These are phyloP conservation scores for Lactarius hengduanensis DNA, from an alignment of 768 basidiomycete genomes.

Conservation along the genomic window DNA sequence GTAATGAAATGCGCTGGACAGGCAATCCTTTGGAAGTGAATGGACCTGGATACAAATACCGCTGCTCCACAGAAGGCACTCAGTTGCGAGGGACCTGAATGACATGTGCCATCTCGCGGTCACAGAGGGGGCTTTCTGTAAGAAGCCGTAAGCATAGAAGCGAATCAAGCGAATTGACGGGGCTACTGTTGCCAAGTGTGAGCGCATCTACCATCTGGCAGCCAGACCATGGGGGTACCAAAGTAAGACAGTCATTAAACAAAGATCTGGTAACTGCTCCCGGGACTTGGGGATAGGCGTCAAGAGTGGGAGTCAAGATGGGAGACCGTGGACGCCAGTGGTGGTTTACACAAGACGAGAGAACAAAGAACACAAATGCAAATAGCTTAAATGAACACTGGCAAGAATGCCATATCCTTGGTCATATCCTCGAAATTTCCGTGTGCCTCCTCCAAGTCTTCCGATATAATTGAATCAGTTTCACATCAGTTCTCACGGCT, in stretches of 20 bases:
- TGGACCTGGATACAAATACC: neutral
- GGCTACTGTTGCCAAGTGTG: neutral
- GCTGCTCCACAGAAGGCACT: neutral
- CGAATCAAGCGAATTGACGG: neutral
- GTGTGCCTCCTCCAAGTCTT: too few relatives aligned
- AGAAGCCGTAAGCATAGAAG: conserved; percentile 3
- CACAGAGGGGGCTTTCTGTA: neutral
- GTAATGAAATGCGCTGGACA: too few relatives aligned
- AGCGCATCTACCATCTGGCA: neutral
- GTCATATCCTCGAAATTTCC: too few relatives aligned
- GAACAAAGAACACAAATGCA: too few relatives aligned
- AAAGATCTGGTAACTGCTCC: neutral
- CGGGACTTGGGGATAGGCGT: neutral
- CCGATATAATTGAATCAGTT: too few relatives aligned
- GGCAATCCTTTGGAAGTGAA: neutral
- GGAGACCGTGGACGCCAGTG: too few relatives aligned
- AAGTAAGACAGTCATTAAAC: neutral
- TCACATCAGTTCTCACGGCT: too few relatives aligned
- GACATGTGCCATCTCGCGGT: conserved; percentile 3
- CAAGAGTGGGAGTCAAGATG: too few relatives aligned
- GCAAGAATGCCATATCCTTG: too few relatives aligned
- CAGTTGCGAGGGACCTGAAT: conserved; percentile 5
- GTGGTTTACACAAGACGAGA: neutral
- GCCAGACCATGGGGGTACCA: neutral
- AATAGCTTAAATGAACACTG: too few relatives aligned